phyloP scores from a whole-genome alignment of 768 basidiomycete species.

The Trametes elegans region DNA sequence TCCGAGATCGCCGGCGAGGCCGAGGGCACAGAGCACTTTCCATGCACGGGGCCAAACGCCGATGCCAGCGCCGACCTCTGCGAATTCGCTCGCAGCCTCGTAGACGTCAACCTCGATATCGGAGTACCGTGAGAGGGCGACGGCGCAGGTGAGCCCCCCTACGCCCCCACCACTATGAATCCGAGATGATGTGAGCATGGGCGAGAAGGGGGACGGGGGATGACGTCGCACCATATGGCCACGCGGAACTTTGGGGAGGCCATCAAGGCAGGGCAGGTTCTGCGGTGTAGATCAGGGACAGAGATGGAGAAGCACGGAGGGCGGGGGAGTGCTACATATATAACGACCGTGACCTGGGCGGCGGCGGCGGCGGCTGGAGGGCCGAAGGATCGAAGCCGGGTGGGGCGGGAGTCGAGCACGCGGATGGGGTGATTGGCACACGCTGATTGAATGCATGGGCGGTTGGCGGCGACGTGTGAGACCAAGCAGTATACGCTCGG shows the following conservation, averaged over 20 bases:
- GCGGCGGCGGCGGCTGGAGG: too few species aligned
- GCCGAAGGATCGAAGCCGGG: neutral
- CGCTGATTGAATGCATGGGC: too few species aligned
- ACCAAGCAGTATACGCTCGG: too few species aligned
- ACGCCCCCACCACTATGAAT: conserved; percentile 31
- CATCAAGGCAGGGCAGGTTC: neutral
- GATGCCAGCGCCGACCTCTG: conserved; percentile 33
- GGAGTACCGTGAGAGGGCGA: conserved; percentile 26
- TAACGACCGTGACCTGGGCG: neutral
- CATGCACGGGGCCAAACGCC: conserved; percentile 37
- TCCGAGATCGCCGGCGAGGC: conserved; percentile 28
- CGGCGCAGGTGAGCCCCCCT: conserved; percentile 30
- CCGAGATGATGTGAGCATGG: conserved; percentile 18
- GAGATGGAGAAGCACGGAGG: neutral
- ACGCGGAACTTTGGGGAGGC: conserved; percentile 41
- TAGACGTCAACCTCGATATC: conserved; percentile 34
- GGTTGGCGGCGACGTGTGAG: neutral
- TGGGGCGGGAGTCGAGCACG: conserved; percentile 9
- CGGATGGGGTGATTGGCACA: too few species aligned
- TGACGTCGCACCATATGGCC: conserved; percentile 49
- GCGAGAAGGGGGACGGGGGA: neutral
- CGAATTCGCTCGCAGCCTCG: conserved; percentile 30
- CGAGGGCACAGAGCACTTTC: conserved; percentile 27
- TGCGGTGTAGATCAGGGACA: conserved; percentile 5
- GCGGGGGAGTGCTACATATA: neutral